Base-by-base conservation (phyloP, 495 filamentous ascomycete genomes). In the Darksidea phi region DNA sequence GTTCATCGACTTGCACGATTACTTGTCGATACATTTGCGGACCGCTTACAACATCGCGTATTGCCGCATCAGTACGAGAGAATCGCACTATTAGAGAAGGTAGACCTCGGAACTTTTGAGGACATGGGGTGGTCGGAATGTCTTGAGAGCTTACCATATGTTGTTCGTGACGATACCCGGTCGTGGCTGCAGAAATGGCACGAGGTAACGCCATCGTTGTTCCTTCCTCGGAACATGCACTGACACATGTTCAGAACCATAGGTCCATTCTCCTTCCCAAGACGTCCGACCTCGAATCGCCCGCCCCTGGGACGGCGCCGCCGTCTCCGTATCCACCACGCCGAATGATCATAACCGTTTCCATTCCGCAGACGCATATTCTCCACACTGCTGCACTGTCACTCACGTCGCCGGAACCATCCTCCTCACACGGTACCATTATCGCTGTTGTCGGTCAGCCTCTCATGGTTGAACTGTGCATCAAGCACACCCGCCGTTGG, bases 321-420 rank as follows among this genome's bases (percentile, higher is more conserved):
- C 42, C 46, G 15, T 55, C 57, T 12, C 38, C 59, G 0, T 12
- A 54, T 18, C 54, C 61, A 10, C 55, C 65, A 28, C 56, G 53
- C 7, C 69, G 69, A 24, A 61, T 80, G 11, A 84, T 91, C 54
- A 74, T 91, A 56, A 82, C 87, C 0, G 90, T 97, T 18, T 88
- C 95, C 45, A 82, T 97, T n/a, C 95, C 94, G 0, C 81, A 87
- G 6, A 79, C 96, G 23, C 84, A 88, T 54, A 83, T 97, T 24
- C 85, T 97, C 1, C 88, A 93, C 73, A 95, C 88, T 0, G 88
- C 87, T 17, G 85, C 91, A 54, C 82, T 97, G 43, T 79, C 78
- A 24, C 76, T 91, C 12, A 70, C 48, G 49, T 67, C 49, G 18
- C 67, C 62, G 46, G 73, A 61, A 56, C 64, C 26, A 7, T 11